Conservation (phyloP, 805 yeast genomes). For the Lachancea dasiensis region DNA sequence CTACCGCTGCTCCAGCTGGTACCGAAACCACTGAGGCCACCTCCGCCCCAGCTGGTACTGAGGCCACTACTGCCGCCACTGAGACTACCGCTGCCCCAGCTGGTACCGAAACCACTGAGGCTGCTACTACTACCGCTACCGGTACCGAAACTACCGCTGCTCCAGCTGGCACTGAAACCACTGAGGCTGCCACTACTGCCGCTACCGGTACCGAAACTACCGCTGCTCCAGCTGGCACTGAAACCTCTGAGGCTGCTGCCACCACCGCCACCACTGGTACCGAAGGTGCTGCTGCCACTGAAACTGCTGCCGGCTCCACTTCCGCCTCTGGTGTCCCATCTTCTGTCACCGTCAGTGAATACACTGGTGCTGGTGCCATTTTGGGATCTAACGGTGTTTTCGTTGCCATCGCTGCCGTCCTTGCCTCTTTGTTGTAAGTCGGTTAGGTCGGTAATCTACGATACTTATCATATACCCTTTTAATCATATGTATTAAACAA, state of each 20-base stretch:
- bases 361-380: slow-evolving; percentile 6
- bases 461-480: no score
- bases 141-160: no score
- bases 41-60: slow-evolving; percentile 1
- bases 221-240: no score
- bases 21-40: neutral
- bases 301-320: slow-evolving; percentile 1
- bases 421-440: slow-evolving; percentile 8
- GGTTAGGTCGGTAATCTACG: no score
- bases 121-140: no score
- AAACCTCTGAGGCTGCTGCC: neutral
- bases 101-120: neutral
- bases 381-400: slow-evolving; percentile 5
- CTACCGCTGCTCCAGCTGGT: no score
- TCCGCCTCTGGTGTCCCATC: slow-evolving; percentile 3
- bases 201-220: no score
- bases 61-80: neutral
- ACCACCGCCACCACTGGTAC: neutral
- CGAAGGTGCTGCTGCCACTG: neutral
- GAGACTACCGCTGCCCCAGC: neutral
- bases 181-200: no score
- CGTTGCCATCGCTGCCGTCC: slow-evolving; percentile 5
- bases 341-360: slow-evolving; percentile 6
- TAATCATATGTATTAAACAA: no score
- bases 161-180: no score